Percentiles rank a stretch among this genome's conserved stretches.
phyloP scores from a whole-genome alignment of 2,329 filamentous ascomycete species.

The Cercospora sp. region DNA sequence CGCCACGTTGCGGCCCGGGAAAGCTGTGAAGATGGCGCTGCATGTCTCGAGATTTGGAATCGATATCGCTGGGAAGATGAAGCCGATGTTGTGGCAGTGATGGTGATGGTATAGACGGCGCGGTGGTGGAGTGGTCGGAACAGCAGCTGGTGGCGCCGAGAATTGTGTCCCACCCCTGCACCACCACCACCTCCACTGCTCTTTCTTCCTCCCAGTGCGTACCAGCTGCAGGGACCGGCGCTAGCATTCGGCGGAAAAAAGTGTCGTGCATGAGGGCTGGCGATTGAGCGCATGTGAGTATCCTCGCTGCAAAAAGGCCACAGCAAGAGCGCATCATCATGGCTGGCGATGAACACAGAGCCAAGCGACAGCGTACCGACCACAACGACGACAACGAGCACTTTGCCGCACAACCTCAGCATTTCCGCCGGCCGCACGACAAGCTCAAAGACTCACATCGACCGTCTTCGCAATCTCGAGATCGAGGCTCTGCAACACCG shows the following conservation, averaged over 20 bases:
- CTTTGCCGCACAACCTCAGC: conserved; percentile 47
- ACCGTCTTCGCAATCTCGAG: conserved; percentile 27
- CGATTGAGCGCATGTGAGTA: conserved; percentile 12
- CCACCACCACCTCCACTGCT: background rate
- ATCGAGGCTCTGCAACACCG: conserved; percentile 4
- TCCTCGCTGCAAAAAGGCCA: background rate
- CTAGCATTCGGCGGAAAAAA: background rate
- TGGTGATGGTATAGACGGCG: background rate
- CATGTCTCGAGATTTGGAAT: background rate
- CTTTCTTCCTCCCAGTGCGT: background rate
- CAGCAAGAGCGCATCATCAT: conserved; percentile 20
- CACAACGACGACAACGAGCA: conserved; percentile 54
- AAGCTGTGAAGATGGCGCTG: background rate
- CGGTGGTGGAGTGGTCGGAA: background rate
- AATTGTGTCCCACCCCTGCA: background rate
- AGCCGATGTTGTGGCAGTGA: background rate
- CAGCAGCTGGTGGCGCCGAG: background rate
- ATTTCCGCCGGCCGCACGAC: conserved; percentile 47
- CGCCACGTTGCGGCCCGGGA: background rate
- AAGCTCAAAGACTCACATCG: conserved; percentile 26
- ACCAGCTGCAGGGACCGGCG: background rate
- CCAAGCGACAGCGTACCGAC: conserved; percentile 28
- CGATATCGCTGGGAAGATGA: background rate
- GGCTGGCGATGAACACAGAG: conserved; percentile 26
- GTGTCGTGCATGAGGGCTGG: background rate